These are phyloP conservation scores for Neurospora intermedia DNA, from an alignment of 495 filamentous ascomycete species.

Conservation along the genomic window DNA sequence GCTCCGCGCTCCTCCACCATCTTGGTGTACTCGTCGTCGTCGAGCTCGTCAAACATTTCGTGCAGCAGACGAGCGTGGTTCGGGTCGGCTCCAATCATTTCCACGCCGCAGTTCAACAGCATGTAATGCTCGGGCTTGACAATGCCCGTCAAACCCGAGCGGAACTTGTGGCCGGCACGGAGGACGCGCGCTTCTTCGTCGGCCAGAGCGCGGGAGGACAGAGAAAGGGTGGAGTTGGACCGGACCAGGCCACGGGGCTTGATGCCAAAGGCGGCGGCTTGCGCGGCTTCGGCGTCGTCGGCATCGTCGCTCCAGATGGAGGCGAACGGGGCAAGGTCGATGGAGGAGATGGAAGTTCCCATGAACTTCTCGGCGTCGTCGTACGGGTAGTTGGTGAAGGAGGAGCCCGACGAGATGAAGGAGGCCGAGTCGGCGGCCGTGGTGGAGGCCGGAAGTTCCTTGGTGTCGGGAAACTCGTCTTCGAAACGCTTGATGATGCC, in stretches of 20 bases:
- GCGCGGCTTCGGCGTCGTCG: conserved; percentile 29
- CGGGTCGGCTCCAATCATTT: conserved; percentile 42
- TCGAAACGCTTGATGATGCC: conserved; percentile 93
- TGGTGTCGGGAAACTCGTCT: conserved; percentile 86
- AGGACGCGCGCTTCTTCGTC: conserved; percentile 86
- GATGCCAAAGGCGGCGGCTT: conserved; percentile 16
- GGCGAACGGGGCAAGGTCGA: background rate
- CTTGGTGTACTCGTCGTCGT: conserved; percentile 46
- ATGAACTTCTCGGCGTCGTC: conserved; percentile 15
- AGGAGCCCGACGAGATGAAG: conserved; percentile 4
- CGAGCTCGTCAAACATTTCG: conserved; percentile 53
- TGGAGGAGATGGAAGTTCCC: background rate
- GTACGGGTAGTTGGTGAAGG: conserved; percentile 27
- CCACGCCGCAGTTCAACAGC: conserved; percentile 27
- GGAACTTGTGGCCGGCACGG: conserved; percentile 70
- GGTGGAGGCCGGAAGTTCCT: conserved; percentile 31
- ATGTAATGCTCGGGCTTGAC: conserved; percentile 36
- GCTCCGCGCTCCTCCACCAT: conserved; percentile 44
- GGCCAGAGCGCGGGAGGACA: conserved; percentile 66
- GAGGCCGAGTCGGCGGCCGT: conserved; percentile 14
- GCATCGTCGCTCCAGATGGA: conserved; percentile 26
- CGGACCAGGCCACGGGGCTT: conserved; percentile 45
- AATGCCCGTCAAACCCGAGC: conserved; percentile 36
- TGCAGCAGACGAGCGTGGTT: conserved; percentile 46
- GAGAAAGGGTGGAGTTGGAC: conserved; percentile 65